Evolutionary conservation across 177 flowering plant species (phyloP).

Genomic region (Telopea speciosissima): DNA sequence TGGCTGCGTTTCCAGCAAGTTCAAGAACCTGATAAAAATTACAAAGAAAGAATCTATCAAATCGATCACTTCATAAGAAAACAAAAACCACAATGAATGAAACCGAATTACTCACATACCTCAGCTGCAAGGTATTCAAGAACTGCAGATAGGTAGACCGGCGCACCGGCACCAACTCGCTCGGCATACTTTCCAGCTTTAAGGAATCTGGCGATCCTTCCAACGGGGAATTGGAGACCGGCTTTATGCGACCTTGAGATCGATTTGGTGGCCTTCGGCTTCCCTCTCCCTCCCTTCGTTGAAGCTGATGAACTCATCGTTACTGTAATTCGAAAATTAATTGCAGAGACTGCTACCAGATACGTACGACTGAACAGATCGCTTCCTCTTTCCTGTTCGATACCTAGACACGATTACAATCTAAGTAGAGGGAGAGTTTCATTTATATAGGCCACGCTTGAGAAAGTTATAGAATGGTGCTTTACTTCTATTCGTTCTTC

Average conservation of each 20-base stretch:
- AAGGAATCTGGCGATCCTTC: slow-evolving; percentile 49
- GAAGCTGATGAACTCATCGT: slow-evolving; percentile 26
- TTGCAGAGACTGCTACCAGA: neutral
- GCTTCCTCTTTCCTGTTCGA: neutral
- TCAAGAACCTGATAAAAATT: slow-evolving; percentile 38
- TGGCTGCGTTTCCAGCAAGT: slow-evolving; percentile 61
- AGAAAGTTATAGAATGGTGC: neutral
- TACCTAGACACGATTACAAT: neutral
- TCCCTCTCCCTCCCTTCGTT: slow-evolving; percentile 37
- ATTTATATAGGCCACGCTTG: neutral
- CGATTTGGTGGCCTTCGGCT: slow-evolving; percentile 36
- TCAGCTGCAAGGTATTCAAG: slow-evolving; percentile 46
- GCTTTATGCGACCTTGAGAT: slow-evolving; percentile 46
- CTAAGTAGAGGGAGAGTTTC: neutral
- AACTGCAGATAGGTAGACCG: slow-evolving; percentile 49
- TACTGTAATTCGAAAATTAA: neutral
- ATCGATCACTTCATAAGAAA: neutral
- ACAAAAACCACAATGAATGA: neutral
- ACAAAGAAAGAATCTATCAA: neutral
- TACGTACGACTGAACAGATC: too few relatives aligned
- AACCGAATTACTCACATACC: slow-evolving; percentile 16
- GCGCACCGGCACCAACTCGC: slow-evolving; percentile 50
- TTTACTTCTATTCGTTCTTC: neutral
- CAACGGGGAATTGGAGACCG: slow-evolving; percentile 49
- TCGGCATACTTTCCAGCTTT: slow-evolving; percentile 46